These are phyloP conservation scores for Verruconis gallopava DNA, from an alignment of 2,329 filamentous ascomycete genomes.

Conservation along the genomic window DNA sequence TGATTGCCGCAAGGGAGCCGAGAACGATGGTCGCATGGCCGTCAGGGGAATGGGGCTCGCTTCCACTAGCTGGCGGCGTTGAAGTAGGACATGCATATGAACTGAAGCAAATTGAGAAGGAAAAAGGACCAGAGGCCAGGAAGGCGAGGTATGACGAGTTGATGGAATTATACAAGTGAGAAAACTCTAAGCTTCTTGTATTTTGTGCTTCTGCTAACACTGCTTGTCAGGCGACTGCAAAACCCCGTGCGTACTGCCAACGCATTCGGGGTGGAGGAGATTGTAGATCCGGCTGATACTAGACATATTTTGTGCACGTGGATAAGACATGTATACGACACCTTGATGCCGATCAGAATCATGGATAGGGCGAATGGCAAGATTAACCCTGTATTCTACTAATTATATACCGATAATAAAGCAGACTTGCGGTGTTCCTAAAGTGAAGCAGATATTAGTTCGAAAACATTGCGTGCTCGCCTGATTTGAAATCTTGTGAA, in stretches of 20 bases:
- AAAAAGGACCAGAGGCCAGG: conserved; percentile 34
- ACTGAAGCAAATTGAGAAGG: conserved; percentile 40
- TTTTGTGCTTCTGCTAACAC: not conserved
- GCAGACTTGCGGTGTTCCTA: not conserved
- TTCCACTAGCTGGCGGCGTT: conserved; percentile 51
- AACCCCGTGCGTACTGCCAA: conserved; percentile 53
- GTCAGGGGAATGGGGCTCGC: conserved; percentile 47
- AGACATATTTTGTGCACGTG: conserved; percentile 42
- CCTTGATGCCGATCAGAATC: conserved; percentile 37
- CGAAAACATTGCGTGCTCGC: too few relatives aligned
- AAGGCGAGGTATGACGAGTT: conserved; percentile 41
- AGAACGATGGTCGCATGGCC: conserved; percentile 51
- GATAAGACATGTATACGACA: conserved; percentile 42
- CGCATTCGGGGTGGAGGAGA: conserved; percentile 50
- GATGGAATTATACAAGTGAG: conserved; percentile 41
- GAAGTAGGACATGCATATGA: conserved; percentile 51
- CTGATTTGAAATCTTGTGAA: too few relatives aligned
- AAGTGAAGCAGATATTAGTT: too few relatives aligned
- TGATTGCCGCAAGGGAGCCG: conserved; percentile 50
- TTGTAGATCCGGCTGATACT: conserved; percentile 49
- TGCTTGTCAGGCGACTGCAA: conserved; percentile 35
- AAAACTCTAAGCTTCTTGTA: not conserved
- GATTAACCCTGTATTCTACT: conserved; percentile 22
- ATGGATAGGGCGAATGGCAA: conserved; percentile 28
- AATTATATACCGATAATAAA: not conserved